A percentile compares a stretch with the other conserved stretches of the same genome.
Evolutionary conservation across 1,284 basidiomycete species (phyloP).

Genomic region (Leccinum griseonigrum): DNA sequence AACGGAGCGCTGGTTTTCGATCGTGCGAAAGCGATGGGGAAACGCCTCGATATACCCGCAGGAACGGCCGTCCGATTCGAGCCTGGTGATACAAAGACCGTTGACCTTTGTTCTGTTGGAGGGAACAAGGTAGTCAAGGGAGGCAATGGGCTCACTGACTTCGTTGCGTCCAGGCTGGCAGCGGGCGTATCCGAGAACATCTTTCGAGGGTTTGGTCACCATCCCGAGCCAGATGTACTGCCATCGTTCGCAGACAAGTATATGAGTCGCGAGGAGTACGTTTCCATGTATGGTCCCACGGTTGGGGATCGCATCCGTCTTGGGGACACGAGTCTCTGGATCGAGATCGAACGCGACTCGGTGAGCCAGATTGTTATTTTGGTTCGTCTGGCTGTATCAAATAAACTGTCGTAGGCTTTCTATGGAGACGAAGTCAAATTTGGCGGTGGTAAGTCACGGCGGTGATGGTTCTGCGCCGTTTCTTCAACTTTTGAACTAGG

Average conservation of each 20-base stretch:
- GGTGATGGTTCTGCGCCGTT: conserved; percentile 9
- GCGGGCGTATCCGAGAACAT: conserved; percentile 12
- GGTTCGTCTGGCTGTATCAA: not conserved
- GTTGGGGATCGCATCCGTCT: conserved; percentile 86
- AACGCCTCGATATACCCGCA: conserved; percentile 87
- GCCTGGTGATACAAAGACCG: conserved; percentile 86
- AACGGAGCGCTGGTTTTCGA: conserved; percentile 86
- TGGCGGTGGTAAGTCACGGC: conserved; percentile 68
- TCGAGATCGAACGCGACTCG: conserved; percentile 89
- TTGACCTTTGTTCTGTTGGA: conserved; percentile 79
- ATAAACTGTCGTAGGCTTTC: conserved; percentile 46
- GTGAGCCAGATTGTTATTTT: conserved; percentile 38
- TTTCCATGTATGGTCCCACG: conserved; percentile 94
- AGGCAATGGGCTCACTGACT: conserved; percentile 73
- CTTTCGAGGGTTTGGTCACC: conserved; percentile 56
- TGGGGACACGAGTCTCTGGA: conserved; percentile 90
- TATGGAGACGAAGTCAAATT: conserved; percentile 99
- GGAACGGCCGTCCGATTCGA: conserved; percentile 97
- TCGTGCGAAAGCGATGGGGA: conserved; percentile 77
- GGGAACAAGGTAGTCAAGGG: conserved; percentile 75
- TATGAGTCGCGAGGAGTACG: conserved; percentile 69
- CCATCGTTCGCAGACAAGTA: conserved; percentile 49
- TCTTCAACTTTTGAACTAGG: conserved; percentile 41
- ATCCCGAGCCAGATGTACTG: conserved; percentile 55
- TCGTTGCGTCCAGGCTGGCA: conserved; percentile 37